Base-by-base conservation (phyloP, 208 protist genomes). In the Leishmania lainsoni region DNA sequence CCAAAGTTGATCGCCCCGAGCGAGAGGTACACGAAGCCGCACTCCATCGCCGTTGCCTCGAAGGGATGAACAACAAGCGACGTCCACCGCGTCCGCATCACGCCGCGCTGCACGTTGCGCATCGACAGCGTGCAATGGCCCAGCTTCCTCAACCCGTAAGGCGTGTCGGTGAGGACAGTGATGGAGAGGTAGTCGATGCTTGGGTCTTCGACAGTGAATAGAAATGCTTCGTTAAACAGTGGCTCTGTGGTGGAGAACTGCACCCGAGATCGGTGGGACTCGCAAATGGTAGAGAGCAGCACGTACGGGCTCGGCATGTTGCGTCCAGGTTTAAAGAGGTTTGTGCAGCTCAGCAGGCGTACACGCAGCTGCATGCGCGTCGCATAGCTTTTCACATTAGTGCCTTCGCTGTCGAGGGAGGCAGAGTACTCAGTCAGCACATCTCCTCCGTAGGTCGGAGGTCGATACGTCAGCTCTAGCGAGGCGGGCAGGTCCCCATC, bases 51-150 rank as follows among this genome's bases (percentile, higher is more conserved):
- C 26, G 68, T 69, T 14, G 76, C 12, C 32, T 85, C 56, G 85
- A 91, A 82, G 1, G 91, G 81, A 66, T 91, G 72, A 16, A 89
- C 49, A 17, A 97, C 92, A 12, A 97, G 86, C 52, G 91, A 81
- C 58, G 86, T 89, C 75, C 89, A 88, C n/a, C 92, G 92, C 54
- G 89, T 94, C 71, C 85, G 85, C 77, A 86, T 83, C 51, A 86
- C 82, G 45, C 82, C 91, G 14, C 87, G 81, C 81, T 92, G 92
- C 75, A 96, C 84, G 81, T 95, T 96, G 65, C 86, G 86, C 76
- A 97, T 78, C 0, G 94, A 96, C 73, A 97, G 65, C 42, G 91
- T 81, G 83, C 94, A 97, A 78, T 92, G 80, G 26, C 94, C 94
- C 61, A 97, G 76, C 85, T 88, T 89, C 81, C 90, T 92, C 48